These are phyloP conservation scores for Gentiana dahurica DNA, from an alignment of 257 asterid species.

Conservation along the genomic window DNA sequence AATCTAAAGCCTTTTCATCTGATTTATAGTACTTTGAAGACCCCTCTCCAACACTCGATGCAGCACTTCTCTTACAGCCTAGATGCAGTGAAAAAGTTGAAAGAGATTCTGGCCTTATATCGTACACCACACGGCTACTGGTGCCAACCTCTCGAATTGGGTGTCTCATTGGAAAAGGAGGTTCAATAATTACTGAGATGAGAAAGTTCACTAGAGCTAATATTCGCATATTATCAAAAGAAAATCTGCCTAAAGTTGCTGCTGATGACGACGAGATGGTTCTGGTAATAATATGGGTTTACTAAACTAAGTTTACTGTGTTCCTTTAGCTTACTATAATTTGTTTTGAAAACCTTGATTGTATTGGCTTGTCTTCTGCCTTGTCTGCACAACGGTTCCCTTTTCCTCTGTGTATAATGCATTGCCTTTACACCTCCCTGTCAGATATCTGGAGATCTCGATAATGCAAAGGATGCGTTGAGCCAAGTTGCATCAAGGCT, in stretches of 20 bases:
- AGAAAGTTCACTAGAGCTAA: conserved; percentile 83
- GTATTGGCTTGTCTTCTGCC: no score
- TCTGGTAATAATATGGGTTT: conserved; percentile 40
- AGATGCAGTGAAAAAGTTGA: conserved; percentile 94
- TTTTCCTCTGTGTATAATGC: neutral
- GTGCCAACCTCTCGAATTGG: conserved; percentile 86
- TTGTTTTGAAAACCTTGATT: neutral
- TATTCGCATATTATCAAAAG: conserved; percentile 80
- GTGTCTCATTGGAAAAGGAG: conserved; percentile 96
- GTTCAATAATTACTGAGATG: conserved; percentile 86
- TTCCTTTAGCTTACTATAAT: neutral
- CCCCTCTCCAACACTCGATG: conserved; percentile 79
- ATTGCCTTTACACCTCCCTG: neutral
- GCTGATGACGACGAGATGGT: conserved; percentile 93
- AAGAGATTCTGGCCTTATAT: conserved; percentile 83
- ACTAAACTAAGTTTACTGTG: neutral
- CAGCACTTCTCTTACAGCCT: conserved; percentile 87
- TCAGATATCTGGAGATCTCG: conserved; percentile 90
- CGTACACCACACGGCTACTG: conserved; percentile 68
- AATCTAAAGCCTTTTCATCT: conserved; percentile 4
- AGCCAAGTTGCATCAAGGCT: conserved; percentile 80
- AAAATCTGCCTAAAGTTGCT: conserved; percentile 90
- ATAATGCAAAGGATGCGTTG: conserved; percentile 77
- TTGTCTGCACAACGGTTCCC: neutral
- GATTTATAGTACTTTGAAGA: conserved; percentile 55